Evolutionary conservation across 768 basidiomycete species (phyloP), one percentile per base, ranked within the genome.

Genomic region (Asterophora parasitica): DNA sequence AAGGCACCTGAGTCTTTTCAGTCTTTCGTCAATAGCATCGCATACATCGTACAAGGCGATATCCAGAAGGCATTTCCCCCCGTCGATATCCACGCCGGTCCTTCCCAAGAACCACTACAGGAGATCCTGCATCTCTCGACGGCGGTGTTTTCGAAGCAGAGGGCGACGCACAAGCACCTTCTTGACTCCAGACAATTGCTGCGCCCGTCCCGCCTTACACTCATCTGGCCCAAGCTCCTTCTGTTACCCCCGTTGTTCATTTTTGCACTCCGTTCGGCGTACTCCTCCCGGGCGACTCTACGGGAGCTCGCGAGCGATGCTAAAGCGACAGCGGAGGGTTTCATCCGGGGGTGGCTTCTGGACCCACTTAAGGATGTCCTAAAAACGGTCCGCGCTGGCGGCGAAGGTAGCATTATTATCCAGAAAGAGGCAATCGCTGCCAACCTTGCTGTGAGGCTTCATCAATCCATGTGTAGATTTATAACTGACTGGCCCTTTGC

Each of bases 291-390:
- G 20, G 73, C 71, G 8, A 78, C 77, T 28, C 57, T 93, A 42
- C 46, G 67, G 6, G 75, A 81, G 35, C 67, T 87, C 42, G 74
- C 75, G 3, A 50, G 51, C n/a, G 85, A 89, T 51, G 75, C 81
- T 0, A 61, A 72, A 30, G 81, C 85, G 57, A 93, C 92, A 0
- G 57, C 79, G 6, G 69, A 70, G 17, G 84, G 83, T 0, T 94
- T 98, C 61, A 67, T 92, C 51, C 70, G 75, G 15, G 85, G 83
- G 40, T 97, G 92, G 88, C 72, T 97, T 9, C 65, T 95, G 40
- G 88, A 92, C 46, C 95, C 95, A 3, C 58, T 95, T n/a, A 75
- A 74, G 40, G 89, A 82, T 7, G 83, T 98, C 9, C 62, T 89
- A 4, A 81, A 82, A 54, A 97, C 95, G 0, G 80, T 99, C 16